Base-by-base conservation (phyloP, 129 eudicot genomes). In the Tagetes patula region DNA sequence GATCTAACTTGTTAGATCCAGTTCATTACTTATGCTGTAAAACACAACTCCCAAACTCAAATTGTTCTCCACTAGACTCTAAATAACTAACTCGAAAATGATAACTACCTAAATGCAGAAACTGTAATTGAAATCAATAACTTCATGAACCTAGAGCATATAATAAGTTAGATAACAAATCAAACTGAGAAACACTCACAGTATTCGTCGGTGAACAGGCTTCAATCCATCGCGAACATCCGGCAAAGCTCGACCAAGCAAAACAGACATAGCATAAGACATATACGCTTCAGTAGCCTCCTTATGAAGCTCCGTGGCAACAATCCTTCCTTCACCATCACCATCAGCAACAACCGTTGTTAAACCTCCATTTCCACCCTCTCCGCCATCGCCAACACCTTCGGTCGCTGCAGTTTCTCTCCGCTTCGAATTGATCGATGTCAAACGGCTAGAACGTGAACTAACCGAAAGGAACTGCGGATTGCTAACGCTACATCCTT, bases 211-310 rank as follows among this genome's bases (percentile, higher is more conserved):
- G 64, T 93, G 98, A 47, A 93, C 98, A 0, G 98, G 98, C 91
- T 93, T 93, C 80, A 93, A 81, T 65, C 98, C 98, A 45, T 93
- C 98, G 7, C 98, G 84, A 72, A 87, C 92, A 84, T 94, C 98
- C 0, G 98, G 98, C 78, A 94, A 80, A 0, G 98, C 96, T 10
- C 98, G 81, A 3, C 98, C 98, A 31, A 94, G 83, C 70, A 94
- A 79, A 63, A 94, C 98, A 6, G 96, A 94, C 98, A 94, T 94
- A 0, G 96, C 96, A 43, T 94, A 94, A 11, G 98, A 76, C 92
- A 90, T 90, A 70, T 94, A 94, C 5, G 98, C 96, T 69, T 94
- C 96, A 1, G 91, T 94, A 0, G 98, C 98, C 87, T 94, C 98
- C 78, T 86, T 89, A 66, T 93, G 96, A 50, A 93, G 90, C 87